These are phyloP conservation scores for Pseudozyma sp. DNA, from an alignment of 1,284 basidiomycete genomes.

Conservation along the genomic window DNA sequence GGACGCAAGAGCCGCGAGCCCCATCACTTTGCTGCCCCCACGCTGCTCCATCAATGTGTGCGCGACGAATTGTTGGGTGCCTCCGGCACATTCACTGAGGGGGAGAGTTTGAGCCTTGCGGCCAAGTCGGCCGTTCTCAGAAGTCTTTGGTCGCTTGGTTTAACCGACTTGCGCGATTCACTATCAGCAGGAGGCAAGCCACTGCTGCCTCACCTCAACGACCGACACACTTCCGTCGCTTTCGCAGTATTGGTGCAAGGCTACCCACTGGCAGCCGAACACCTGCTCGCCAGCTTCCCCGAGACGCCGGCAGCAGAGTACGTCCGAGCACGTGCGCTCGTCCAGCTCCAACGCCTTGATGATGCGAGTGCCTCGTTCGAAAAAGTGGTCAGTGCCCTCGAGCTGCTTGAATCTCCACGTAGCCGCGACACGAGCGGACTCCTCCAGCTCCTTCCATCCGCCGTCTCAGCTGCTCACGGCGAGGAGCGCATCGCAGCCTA, in stretches of 20 bases:
- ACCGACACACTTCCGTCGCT: conserved; percentile 31
- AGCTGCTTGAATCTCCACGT: conserved; percentile 3
- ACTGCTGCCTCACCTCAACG: conserved; percentile 37
- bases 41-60: conserved; percentile 45
- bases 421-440: conserved; percentile 31
- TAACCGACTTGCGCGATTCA: conserved; percentile 30
- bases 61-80: conserved; percentile 29
- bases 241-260: conserved; percentile 43
- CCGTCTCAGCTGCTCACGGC: conserved; percentile 18
- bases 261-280: conserved; percentile 39
- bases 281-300: conserved; percentile 36
- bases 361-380: conserved; percentile 41
- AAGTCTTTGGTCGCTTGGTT: conserved; percentile 42
- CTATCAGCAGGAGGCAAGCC: conserved; percentile 17
- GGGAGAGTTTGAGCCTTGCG: conserved; percentile 15
- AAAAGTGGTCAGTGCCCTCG: conserved; percentile 43
- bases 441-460: conserved; percentile 36
- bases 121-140: conserved; percentile 30
- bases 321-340: conserved; percentile 45
- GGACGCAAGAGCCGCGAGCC: conserved; percentile 46
- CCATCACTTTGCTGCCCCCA: conserved; percentile 43
- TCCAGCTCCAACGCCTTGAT: conserved; percentile 40
- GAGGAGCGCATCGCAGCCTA: conserved; percentile 37
- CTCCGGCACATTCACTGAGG: not conserved
- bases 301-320: conserved; percentile 40